Evolutionary conservation across 1,284 basidiomycete species (phyloP).

Genomic region (Kwoniella shivajii): DNA sequence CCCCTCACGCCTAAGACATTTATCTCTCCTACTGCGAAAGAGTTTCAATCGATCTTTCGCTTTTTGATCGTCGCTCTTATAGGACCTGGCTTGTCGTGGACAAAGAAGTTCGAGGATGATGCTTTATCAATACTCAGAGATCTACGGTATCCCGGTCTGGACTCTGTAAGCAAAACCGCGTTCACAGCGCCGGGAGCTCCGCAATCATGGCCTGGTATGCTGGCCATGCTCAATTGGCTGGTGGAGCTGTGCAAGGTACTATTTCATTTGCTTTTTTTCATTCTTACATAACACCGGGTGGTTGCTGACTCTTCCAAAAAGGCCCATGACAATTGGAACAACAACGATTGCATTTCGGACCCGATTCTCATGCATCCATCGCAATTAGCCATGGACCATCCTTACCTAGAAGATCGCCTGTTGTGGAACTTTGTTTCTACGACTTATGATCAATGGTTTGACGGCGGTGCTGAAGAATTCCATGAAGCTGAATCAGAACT

Average conservation of each 20-base stretch:
- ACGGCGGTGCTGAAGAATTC: constrained; percentile 71
- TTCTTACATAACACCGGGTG: background rate
- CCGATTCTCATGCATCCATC: constrained; percentile 58
- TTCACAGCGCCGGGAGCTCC: constrained; percentile 79
- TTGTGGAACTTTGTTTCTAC: constrained; percentile 72
- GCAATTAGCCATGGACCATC: constrained; percentile 44
- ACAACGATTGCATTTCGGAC: constrained; percentile 70
- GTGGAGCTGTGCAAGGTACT: constrained; percentile 72
- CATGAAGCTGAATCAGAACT: constrained; percentile 67
- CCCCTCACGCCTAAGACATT: constrained; percentile 65
- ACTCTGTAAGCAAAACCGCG: constrained; percentile 75
- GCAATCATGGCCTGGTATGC: constrained; percentile 77
- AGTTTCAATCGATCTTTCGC: constrained; percentile 77
- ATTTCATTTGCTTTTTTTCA: background rate
- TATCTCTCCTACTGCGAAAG: constrained; percentile 73
- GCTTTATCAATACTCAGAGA: constrained; percentile 68
- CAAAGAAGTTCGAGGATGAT: constrained; percentile 74
- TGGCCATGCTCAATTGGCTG: constrained; percentile 85
- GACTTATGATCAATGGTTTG: constrained; percentile 68
- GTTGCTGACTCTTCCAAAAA: constrained; percentile 11
- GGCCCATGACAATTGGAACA: constrained; percentile 60
- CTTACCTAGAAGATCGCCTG: constrained; percentile 64
- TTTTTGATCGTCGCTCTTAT: constrained; percentile 67
- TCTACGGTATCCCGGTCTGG: constrained; percentile 72
- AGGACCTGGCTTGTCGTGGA: constrained; percentile 64